Evolutionary conservation across 148 eudicot species (phyloP), one percentile per base, ranked within the genome.

Genomic region (Pharnaceum exiguum): DNA sequence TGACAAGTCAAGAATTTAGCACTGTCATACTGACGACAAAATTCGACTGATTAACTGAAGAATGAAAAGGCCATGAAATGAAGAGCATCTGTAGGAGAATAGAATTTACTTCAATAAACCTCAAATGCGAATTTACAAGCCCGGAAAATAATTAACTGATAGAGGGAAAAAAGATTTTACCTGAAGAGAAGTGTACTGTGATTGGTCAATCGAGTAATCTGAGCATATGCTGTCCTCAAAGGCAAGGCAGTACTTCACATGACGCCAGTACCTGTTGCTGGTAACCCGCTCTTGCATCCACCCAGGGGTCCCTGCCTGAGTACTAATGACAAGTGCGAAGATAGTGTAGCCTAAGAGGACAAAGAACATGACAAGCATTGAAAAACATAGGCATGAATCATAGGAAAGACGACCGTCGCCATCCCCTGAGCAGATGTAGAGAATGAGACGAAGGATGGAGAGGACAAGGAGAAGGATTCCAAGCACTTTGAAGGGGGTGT

Each of bases 101-200:
- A n/a, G n/a, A n/a, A n/a, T n/a, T n/a, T n/a, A n/a, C n/a, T n/a
- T n/a, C n/a, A n/a, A n/a, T n/a, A n/a, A n/a, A n/a, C n/a, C n/a
- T n/a, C n/a, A n/a, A n/a, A n/a, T n/a, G n/a, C n/a, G n/a, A n/a
- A n/a, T n/a, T n/a, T n/a, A n/a, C n/a, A n/a, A n/a, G n/a, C n/a
- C n/a, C n/a, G n/a, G n/a, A n/a, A n/a, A n/a, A n/a, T n/a, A n/a
- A n/a, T n/a, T n/a, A n/a, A n/a, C n/a, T n/a, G n/a, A n/a, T n/a
- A n/a, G n/a, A n/a, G n/a, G n/a, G n/a, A n/a, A n/a, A n/a, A n/a
- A n/a, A n/a, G n/a, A n/a, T n/a, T n/a, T n/a, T 23, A 47, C 51
- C 51, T 47, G 51, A 47, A 47, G 10, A 19, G 31, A 47, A 17
- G 51, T 47, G 26, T n/a, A 47, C 51, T 47, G 51, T 9, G 24